phyloP scores from a whole-genome alignment of 2,329 filamentous ascomycete species.

The Phialemoniopsis sp. region DNA sequence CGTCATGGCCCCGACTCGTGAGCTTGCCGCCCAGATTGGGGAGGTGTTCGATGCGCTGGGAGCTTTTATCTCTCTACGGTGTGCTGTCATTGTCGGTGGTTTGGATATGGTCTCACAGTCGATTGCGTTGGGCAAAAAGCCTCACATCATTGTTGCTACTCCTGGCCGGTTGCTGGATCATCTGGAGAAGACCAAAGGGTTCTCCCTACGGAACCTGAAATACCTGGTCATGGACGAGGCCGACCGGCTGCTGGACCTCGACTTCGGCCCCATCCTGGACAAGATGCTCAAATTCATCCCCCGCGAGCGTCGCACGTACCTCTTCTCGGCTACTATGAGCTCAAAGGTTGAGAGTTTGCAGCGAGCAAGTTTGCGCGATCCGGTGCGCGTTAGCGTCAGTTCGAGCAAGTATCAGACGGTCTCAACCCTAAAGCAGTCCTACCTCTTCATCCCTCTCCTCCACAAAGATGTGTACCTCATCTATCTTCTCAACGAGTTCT shows the following conservation, averaged over 20 bases:
- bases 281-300: conserved; percentile 88
- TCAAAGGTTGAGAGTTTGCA: conserved; percentile 92
- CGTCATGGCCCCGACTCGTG: conserved; percentile 86
- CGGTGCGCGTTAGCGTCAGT: conserved; percentile 77
- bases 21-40: conserved; percentile 87
- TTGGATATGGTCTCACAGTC: conserved; percentile 93
- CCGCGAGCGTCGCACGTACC: conserved; percentile 71
- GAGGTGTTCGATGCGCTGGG: conserved; percentile 85
- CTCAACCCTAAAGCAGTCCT: conserved; percentile 79
- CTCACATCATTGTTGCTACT: conserved; percentile 89
- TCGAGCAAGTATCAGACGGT: conserved; percentile 88
- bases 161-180: conserved; percentile 88
- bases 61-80: conserved; percentile 81
- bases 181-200: conserved; percentile 94
- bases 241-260: conserved; percentile 73
- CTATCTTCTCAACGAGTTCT: conserved; percentile 79
- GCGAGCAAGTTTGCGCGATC: conserved; percentile 81
- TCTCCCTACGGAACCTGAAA: conserved; percentile 75
- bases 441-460: conserved; percentile 79
- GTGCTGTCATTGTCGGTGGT: conserved; percentile 83
- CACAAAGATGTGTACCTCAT: conserved; percentile 90
- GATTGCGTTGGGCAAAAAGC: conserved; percentile 91
- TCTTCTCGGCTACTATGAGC: conserved; percentile 74
- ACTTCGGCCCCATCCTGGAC: conserved; percentile 31
- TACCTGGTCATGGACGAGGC: conserved; percentile 96